Base-by-base conservation (phyloP, 495 filamentous ascomycete genomes). In the Podospora australis region DNA sequence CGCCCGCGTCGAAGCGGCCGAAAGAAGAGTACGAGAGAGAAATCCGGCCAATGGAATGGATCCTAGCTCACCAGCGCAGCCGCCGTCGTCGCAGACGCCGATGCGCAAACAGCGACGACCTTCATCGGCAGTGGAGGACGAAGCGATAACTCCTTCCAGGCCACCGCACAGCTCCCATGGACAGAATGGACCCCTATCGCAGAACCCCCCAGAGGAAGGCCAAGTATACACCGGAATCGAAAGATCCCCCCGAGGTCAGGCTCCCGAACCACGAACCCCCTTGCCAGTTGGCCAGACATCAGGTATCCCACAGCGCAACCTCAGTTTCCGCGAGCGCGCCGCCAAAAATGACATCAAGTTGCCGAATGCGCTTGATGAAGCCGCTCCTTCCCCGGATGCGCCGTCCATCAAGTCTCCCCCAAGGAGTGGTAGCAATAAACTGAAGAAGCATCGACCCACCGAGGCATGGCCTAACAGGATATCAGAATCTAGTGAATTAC, bases 1-100 rank as follows among this genome's bases (percentile, higher is more conserved):
- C 49, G 86, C 86, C 2, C 78, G 85, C 39, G 78, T 85, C n/a
- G 75, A 88, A 65, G 82, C 90, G 60, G 84, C 86, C 2, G 90
- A 96, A 58, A 49, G 55, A 39, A 52, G 50, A 19, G 57, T 50
- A 67, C 67, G 81, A 70, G 73, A 78, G 45, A 71, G 65, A 54
- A 67, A 66, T 21, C 70, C 64, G 19, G 54, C 39, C 8, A 40
- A 43, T 17, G 55, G 9, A 1, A 30, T n/a, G 28, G 49, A 60
- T 6, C 50, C 44, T 23, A 56, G 46, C 45, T 46, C 11, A 3
- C 21, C 23, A 14, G 23, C 23, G 6, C 40, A 43, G 23, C 23
- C 40, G 10, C n/a, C 34, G 13, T 36, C 17, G 13, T n/a, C 26
- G 26, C 13, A 54, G 11, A 55, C 58, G 35, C 52, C 63, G 43